Evolutionary conservation across 2,329 filamentous ascomycete genomes (phyloP).

Genomic region (Nakataea oryzae): DNA sequence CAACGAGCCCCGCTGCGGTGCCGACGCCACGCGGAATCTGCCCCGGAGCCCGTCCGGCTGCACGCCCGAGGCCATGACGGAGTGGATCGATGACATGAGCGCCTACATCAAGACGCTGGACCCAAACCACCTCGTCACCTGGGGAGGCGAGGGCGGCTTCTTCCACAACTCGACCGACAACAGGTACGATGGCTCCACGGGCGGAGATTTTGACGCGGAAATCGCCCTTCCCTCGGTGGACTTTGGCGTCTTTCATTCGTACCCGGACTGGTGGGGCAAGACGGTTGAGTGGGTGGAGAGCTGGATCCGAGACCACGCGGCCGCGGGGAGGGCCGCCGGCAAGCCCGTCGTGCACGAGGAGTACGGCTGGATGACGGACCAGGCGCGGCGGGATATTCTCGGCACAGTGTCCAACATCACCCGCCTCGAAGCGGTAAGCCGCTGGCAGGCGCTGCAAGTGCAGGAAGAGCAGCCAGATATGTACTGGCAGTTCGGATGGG

Average conservation of each 20-base stretch:
- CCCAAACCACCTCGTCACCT: conserved; percentile 45
- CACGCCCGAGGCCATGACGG: not conserved
- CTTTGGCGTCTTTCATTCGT: conserved; percentile 40
- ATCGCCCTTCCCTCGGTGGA: conserved; percentile 29
- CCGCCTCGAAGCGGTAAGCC: conserved; percentile 30
- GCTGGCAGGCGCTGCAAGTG: conserved; percentile 38
- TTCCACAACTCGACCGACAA: not conserved
- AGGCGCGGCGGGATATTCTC: not conserved
- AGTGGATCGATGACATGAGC: conserved; percentile 1
- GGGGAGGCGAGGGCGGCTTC: conserved; percentile 43
- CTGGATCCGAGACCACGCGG: conserved; percentile 9
- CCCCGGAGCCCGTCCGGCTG: not conserved
- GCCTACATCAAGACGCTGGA: conserved; percentile 15
- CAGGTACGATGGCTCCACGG: conserved; percentile 1
- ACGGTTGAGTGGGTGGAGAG: not conserved
- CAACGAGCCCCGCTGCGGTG: conserved; percentile 44
- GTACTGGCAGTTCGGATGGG: conserved; percentile 46
- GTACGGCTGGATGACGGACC: conserved; percentile 58
- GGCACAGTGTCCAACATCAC: conserved; percentile 16
- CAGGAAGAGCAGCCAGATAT: conserved; percentile 38
- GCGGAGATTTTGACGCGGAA: conserved; percentile 3
- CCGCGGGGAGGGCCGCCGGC: conserved; percentile 26
- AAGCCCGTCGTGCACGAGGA: conserved; percentile 62
- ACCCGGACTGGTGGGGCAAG: conserved; percentile 18
- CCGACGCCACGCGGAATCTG: not conserved